phyloP scores from a whole-genome alignment of 495 filamentous ascomycete genomes.

The Tetracladium setigerum region DNA sequence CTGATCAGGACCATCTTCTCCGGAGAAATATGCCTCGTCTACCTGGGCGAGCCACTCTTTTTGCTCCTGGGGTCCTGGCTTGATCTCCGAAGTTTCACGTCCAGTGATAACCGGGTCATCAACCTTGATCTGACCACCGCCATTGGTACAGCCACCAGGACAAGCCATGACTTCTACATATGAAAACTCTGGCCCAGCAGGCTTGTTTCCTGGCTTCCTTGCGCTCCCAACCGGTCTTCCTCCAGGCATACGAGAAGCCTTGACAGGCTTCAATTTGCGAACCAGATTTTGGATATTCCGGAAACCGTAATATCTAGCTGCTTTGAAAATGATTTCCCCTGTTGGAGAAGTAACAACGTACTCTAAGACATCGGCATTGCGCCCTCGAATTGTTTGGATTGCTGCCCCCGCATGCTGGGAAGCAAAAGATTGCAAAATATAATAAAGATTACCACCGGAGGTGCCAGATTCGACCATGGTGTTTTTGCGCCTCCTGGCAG shows the following conservation, averaged over 20 bases:
- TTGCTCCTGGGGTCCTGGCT: conserved; percentile 63
- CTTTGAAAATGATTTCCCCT: conserved; percentile 59
- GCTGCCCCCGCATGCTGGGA: conserved; percentile 58
- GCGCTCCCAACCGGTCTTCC: conserved; percentile 40
- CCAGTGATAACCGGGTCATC: conserved; percentile 54
- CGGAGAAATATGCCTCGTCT: conserved; percentile 93
- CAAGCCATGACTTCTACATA: conserved; percentile 99
- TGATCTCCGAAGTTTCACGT: conserved; percentile 30
- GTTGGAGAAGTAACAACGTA: conserved; percentile 53
- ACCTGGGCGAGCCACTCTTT: conserved; percentile 79
- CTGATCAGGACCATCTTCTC: conserved; percentile 46
- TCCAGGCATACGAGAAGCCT: conserved; percentile 67
- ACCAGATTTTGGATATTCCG: conserved; percentile 97
- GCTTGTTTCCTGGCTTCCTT: conserved; percentile 34
- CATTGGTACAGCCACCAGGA: conserved; percentile 95
- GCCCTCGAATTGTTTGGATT: conserved; percentile 62
- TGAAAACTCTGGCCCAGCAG: conserved; percentile 48
- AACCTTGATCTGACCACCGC: conserved; percentile 87
- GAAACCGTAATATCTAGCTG: conserved; percentile 92
- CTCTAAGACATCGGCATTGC: conserved; percentile 86
- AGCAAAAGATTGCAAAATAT: conserved; percentile 67
- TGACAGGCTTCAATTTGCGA: conserved; percentile 74
- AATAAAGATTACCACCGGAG: conserved; percentile 82
- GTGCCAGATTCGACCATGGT: conserved; percentile 48
- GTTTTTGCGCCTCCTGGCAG: conserved; percentile 16